A percentile compares a stretch with the other conserved stretches of the same genome.
Evolutionary conservation across 768 basidiomycete species (phyloP).

Genomic region (Crucibulum laeve): DNA sequence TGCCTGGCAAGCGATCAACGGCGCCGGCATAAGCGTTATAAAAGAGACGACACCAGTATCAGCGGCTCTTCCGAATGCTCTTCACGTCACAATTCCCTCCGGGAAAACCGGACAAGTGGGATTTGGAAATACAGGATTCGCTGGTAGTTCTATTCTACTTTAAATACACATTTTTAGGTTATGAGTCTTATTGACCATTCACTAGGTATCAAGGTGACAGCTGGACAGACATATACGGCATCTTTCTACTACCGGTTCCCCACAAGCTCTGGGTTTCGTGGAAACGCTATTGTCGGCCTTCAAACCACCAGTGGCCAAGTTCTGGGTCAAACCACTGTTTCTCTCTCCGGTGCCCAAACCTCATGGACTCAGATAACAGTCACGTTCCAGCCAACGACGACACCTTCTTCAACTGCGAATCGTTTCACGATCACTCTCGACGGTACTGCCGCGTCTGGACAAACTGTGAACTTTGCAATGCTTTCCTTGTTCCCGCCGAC

Average conservation of each 20-base stretch:
- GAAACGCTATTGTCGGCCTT: constrained; percentile 38
- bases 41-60: constrained; percentile 50
- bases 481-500: constrained; percentile 68
- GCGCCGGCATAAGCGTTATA: constrained; percentile 44
- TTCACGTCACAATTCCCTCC: constrained; percentile 42
- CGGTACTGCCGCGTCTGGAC: constrained; percentile 31
- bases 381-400: constrained; percentile 34
- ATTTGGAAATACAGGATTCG: constrained; percentile 56
- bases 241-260: constrained; percentile 61
- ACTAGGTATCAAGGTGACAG: constrained; percentile 51
- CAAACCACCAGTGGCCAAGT: constrained; percentile 37
- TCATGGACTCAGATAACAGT: constrained; percentile 45
- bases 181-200: neutral
- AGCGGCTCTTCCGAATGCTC: constrained; percentile 56
- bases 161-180: neutral
- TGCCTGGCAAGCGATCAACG: constrained; percentile 49
- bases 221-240: constrained; percentile 49
- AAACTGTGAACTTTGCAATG: constrained; percentile 53
- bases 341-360: constrained; percentile 37
- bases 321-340: constrained; percentile 35
- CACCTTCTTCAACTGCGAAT: constrained; percentile 40
- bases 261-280: constrained; percentile 30
- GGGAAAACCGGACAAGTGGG: constrained; percentile 37
- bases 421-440: constrained; percentile 50
- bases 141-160: constrained; percentile 35